Base-by-base conservation (phyloP, 2,329 filamentous ascomycete genomes). In the Bipolaris bicolor region DNA sequence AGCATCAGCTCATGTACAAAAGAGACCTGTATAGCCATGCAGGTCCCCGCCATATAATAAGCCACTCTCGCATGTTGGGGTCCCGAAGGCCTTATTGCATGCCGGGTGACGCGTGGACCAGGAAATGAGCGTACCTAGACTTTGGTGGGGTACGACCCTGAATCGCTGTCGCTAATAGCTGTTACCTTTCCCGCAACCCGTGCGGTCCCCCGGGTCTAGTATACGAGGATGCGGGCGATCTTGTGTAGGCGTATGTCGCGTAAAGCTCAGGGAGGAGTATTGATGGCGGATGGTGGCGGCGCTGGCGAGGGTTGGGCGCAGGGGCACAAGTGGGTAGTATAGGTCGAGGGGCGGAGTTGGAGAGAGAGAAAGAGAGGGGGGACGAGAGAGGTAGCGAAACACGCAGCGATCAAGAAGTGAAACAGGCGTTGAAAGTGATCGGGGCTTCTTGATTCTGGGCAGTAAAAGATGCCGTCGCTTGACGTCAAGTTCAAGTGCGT, bases 1-100 rank as follows among this genome's bases (percentile, higher is more conserved):
- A 52, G 52, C 60, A 69, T 74, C 64, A 74, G 71, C 66, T 65
- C 57, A 65, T 65, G 63, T 71, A 64, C 55, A 66, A 53, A 50
- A 61, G 48, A 24, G 53, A 55, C 55, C n/a, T 31, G 55, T 52
- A 43, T 49, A 61, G 51, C 40, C 47, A 52, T 56, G 63, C 53
- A 60, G 59, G 52, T 51, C 51, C 37, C 54, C 55, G 58, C 60
- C 52, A 58, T 44, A 61, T 62, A 63, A 61, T 62, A 63, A 55
- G 48, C 43, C 52, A 54, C 45, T 45, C 55, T 58, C 54, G 43
- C 47, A 49, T 52, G 60, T 54, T 55, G 57, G 54, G 54, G 47
- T 61, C 62, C 63, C 68, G 57, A 43, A 66, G 55, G 56, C 55
- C 49, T 57, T 63, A 58, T 57, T 64, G 59, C 43, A 61, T 58